phyloP scores from a whole-genome alignment of 2,329 filamentous ascomycete species.

The Cylindrodendrum hubeiense region DNA sequence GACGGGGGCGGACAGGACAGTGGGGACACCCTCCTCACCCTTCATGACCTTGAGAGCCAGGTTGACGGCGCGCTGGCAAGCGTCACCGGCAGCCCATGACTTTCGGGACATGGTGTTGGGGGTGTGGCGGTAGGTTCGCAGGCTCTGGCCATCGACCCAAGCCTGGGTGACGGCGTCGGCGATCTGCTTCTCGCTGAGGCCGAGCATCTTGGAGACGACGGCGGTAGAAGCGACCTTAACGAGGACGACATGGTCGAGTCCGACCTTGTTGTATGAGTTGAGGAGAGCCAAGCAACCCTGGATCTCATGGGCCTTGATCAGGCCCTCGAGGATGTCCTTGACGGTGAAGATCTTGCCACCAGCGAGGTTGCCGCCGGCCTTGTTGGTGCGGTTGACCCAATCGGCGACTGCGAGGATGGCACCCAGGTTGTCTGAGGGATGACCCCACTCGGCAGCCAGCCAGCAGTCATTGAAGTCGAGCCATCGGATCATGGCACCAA shows the following conservation, averaged over 20 bases:
- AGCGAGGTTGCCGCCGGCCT: constrained; percentile 80
- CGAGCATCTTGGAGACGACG: constrained; percentile 95
- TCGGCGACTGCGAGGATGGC: constrained; percentile 97
- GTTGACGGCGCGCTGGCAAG: constrained; percentile 95
- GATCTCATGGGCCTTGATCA: constrained; percentile 99
- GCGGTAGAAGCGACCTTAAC: constrained; percentile 98
- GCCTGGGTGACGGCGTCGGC: constrained; percentile 96
- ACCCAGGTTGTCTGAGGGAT: constrained; percentile 97
- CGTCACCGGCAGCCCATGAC: constrained; percentile 98
- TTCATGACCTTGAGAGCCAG: constrained; percentile 90
- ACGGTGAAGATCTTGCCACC: constrained; percentile 91
- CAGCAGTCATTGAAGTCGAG: constrained; percentile 99
- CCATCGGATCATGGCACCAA: constrained; percentile 98
- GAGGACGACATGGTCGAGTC: constrained; percentile 95
- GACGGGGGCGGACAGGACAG: constrained; percentile 89
- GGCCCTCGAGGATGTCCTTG: constrained; percentile 91
- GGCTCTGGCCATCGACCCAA: constrained; percentile 95
- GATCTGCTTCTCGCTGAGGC: constrained; percentile 89
- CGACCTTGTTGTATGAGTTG: constrained; percentile 99
- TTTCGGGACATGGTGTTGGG: constrained; percentile 99
- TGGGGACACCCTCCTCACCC: constrained; percentile 91
- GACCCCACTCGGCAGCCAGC: constrained; percentile 98
- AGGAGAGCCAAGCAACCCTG: constrained; percentile 96
- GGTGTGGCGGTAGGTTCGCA: constrained; percentile 96
- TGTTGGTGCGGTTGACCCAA: constrained; percentile 94